Base-by-base conservation (phyloP, 2,329 filamentous ascomycete genomes). In the Ascocoryne sarcoides region DNA sequence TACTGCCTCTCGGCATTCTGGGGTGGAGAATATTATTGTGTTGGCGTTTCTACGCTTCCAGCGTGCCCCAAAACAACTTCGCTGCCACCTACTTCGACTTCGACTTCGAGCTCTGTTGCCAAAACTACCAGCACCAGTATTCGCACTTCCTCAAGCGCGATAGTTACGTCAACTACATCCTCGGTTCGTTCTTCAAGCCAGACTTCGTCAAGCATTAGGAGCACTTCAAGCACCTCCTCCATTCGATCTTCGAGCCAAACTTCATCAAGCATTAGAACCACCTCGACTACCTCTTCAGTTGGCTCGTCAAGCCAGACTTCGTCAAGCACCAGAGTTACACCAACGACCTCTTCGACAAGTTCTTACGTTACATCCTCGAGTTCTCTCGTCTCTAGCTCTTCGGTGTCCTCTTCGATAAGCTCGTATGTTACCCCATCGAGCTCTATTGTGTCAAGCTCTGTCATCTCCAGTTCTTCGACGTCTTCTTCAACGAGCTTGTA, bases 391-490 rank as follows among this genome's bases (percentile, higher is more conserved):
- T 48, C 4, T 44, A 46, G 4, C 43, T 7, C 7, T 26, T 37
- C 37, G 3, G 36, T 33, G 12, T 23, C 15, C 4, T 20, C 17
- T 14, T 19, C 33, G 10, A 23, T 32, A 17, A 26, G 23, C 16
- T 32, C 23, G 49, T 40, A 15, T 14, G 35, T 14, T 49, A 47
- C 14, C 18, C 43, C 9, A 57, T 54, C 30, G 60, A 56, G 36
- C 56, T 49, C 19, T 52, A 49, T 9, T 55, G 59, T 14, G 44
- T 48, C 4, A 45, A 46, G 4, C 43, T 31, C 19, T 44, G 37
- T 9, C 47, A 55, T 5, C 49, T 54, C 8, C 47, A 59, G 28
- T 16, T 39, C 2, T 39, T 28, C 12, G 18, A n/a, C 16, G 23
- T 12, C 10, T 23, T 31, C 4, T 26, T 32, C 20, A 32, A 48